phyloP scores from a whole-genome alignment of 805 yeast species.

The Cyberlindnera samutprakarnensis region DNA sequence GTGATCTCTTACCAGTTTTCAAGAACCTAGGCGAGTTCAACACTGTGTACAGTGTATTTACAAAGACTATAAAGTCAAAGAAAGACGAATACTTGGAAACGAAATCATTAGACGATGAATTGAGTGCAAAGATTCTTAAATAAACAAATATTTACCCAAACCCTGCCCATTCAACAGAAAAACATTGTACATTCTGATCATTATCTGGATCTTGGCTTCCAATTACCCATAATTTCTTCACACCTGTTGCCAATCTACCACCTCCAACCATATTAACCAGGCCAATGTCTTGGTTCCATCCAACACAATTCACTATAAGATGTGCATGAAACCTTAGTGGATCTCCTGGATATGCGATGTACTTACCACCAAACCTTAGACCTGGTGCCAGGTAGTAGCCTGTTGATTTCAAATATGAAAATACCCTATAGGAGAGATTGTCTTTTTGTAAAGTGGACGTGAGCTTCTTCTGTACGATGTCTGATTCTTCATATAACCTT shows the following conservation, averaged over 20 bases:
- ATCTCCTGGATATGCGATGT: slow-evolving; percentile 91
- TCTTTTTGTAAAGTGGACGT: slow-evolving; percentile 1
- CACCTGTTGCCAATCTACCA: slow-evolving; percentile 91
- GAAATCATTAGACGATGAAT: slow-evolving; percentile 21
- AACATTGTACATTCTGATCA: slow-evolving; percentile 34
- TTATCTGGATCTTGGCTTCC: slow-evolving; percentile 29
- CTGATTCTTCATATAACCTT: slow-evolving; percentile 10
- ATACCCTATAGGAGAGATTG: slow-evolving; percentile 8
- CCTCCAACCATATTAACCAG: slow-evolving; percentile 61
- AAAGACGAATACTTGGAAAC: slow-evolving; percentile 26
- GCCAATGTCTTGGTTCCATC: slow-evolving; percentile 44
- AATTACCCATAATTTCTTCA: slow-evolving; percentile 75
- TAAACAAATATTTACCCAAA: slow-evolving; percentile 49
- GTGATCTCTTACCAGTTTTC: slow-evolving; percentile 44
- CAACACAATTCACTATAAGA: slow-evolving; percentile 50
- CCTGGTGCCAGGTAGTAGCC: slow-evolving; percentile 74
- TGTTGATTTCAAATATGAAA: slow-evolving; percentile 14
- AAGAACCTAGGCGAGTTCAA: slow-evolving; percentile 44
- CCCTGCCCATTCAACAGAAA: slow-evolving; percentile 94
- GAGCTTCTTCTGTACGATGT: slow-evolving; percentile 5
- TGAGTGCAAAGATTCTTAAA: slow-evolving; percentile 1
- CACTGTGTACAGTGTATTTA: slow-evolving; percentile 41
- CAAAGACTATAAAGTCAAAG: slow-evolving; percentile 31
- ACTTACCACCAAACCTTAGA: slow-evolving; percentile 82
- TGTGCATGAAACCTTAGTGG: slow-evolving; percentile 89